Evolutionary conservation across 805 yeast genomes (phyloP), one percentile per base, ranked within the genome.

Genomic region (Ogataea corticis): DNA sequence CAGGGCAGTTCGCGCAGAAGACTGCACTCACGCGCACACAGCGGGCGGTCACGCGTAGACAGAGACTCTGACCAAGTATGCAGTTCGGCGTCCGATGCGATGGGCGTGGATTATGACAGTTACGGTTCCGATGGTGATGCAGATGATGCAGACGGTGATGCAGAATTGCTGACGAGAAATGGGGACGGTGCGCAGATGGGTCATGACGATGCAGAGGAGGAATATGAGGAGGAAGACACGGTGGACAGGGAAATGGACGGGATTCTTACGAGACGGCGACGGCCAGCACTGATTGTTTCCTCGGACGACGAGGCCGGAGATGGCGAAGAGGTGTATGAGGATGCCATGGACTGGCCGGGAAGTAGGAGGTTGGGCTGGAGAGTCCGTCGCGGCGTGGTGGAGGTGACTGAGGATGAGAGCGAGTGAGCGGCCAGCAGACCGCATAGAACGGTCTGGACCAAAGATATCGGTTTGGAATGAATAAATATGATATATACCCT

Each of bases 151-250:
- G 25, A 21, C 25, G 25, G 9, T 21, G 25, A 21, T 21, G 7
- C 25, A 9, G n/a, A n/a, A n/a, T n/a, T n/a, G n/a, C n/a, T n/a
- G n/a, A n/a, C n/a, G n/a, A n/a, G n/a, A n/a, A n/a, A n/a, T n/a
- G n/a, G n/a, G n/a, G n/a, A n/a, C n/a, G n/a, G n/a, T n/a, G n/a
- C n/a, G n/a, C n/a, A n/a, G n/a, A n/a, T n/a, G n/a, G n/a, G n/a
- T n/a, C 31, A 30, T 15, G 41, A 27, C 16, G 44, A 19, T 3
- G 28, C 19, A 9, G 38, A 25, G 14, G 42, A 33, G 13, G 42
- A 28, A n/a, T 23, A 21, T 18, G 33, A 29, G 34, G 31, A 34
- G 25, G 21, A 16, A 7, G 32, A 29, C 32, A 21, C 25, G 9
- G 25, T 21, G 5, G 25, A 21, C 25, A 21, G 25, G 25, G 25